Evolutionary conservation across 106 monocot genomes (phyloP), one percentile per base, ranked within the genome.

Genomic region (Vanilla planifolia): DNA sequence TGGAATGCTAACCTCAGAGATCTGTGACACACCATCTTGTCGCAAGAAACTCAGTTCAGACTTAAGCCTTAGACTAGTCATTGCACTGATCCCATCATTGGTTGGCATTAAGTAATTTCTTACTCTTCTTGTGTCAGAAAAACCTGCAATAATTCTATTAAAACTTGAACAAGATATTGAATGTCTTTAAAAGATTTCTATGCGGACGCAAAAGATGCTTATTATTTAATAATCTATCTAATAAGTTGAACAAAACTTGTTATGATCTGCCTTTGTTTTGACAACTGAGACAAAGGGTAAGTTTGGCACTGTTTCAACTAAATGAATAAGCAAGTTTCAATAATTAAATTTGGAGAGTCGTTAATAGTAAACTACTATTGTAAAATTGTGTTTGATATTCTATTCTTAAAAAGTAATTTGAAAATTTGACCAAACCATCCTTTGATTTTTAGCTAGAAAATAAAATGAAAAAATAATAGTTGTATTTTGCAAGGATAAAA

Each of bases 21-120:
- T 77, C 39, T 89, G 77, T n/a, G 88, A 80, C 19, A 89, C 71
- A 3, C 82, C 62, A 43, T 83, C 84, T 59, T 88, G 79, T 42
- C 77, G 61, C 10, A 80, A 89, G 71, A 89, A 88, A 64, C 79
- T 88, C 55, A 83, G 66, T 62, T 88, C 83, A 5, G 88, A 48
- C 48, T 77, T 88, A 43, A 88, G 41, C 70, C 80, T 66, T 51
- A 61, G 55, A 36, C 29, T 60, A 4, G 55, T 27, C 60, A 68
- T 34, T 43, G 51, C 60, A 59, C 80, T 67, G 15, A 68, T 44
- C 5, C 57, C 57, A 20, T 73, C 72, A n/a, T 60, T 44, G 28
- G 17, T 32, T 16, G 64, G 10, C 16, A 55, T 66, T 11, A 73
- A 61, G 59, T 80, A 79, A 44, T 26, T 34, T 24, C 67, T 70